phyloP scores from a whole-genome alignment of 2,329 filamentous ascomycete genomes.

The Fusarium luffae region DNA sequence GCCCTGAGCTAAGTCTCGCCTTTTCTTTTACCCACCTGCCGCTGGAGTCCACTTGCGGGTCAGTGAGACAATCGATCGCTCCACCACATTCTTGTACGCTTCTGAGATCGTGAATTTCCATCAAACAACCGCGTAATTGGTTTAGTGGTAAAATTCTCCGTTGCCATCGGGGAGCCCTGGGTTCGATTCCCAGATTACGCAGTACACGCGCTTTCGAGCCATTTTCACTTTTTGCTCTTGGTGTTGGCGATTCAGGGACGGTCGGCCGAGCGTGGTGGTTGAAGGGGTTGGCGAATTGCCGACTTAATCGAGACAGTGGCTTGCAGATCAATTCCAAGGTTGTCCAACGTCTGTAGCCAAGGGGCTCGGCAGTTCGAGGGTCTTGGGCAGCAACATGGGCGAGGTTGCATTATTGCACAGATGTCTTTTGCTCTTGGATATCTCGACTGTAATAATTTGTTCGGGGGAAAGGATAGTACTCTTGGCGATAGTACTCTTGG shows the following conservation, averaged over 20 bases:
- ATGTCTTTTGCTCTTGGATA: neutral
- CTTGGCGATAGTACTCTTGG: neutral
- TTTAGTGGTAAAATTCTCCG: constrained; percentile 7
- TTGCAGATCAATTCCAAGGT: neutral
- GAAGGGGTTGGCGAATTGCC: neutral
- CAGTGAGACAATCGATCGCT: neutral
- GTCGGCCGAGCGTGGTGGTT: neutral
- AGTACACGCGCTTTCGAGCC: neutral
- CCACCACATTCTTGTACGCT: neutral
- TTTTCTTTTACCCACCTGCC: too few relatives aligned
- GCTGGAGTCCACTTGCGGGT: neutral
- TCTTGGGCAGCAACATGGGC: neutral
- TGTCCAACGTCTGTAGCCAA: neutral
- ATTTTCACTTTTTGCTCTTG: neutral
- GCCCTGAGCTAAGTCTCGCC: too few relatives aligned
- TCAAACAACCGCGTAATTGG: neutral
- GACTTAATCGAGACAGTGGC: neutral
- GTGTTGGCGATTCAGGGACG: neutral
- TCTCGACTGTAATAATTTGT: neutral
- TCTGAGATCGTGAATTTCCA: neutral
- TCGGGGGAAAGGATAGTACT: neutral
- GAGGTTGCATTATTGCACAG: neutral
- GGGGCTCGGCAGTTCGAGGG: neutral
- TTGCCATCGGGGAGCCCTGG: constrained; percentile 2
- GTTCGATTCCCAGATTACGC: constrained; percentile 2